These are phyloP conservation scores for Stephania japonica DNA, from an alignment of 164 flowering plant species.

Conservation along the genomic window DNA sequence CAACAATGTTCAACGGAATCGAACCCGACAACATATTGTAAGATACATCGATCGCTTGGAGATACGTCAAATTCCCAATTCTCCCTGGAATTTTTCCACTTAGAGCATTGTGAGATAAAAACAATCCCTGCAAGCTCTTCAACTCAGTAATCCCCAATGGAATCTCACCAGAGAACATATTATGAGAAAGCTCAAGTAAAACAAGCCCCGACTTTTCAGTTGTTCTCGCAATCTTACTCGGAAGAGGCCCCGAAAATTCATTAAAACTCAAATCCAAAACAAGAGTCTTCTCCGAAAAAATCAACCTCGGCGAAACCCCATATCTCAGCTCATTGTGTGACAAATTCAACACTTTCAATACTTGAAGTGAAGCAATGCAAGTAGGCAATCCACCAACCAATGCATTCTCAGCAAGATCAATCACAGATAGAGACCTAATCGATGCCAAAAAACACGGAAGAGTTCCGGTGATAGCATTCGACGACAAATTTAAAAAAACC, in stretches of 20 bases:
- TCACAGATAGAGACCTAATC: slow-evolving; percentile 39
- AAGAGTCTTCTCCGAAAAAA: slow-evolving; percentile 61
- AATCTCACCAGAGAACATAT: slow-evolving; percentile 67
- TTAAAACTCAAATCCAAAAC: slow-evolving; percentile 79
- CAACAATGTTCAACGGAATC: slow-evolving; percentile 77
- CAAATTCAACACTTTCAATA: slow-evolving; percentile 54
- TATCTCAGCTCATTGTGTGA: slow-evolving; percentile 51
- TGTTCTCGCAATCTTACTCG: slow-evolving; percentile 44
- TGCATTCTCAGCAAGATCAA: slow-evolving; percentile 60
- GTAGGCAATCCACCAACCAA: slow-evolving; percentile 77
- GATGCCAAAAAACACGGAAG: slow-evolving; percentile 65
- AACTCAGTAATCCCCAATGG: slow-evolving; percentile 65
- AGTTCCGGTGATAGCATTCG: slow-evolving; percentile 66
- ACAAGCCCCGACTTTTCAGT: slow-evolving; percentile 67
- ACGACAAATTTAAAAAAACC: slow-evolving; percentile 45
- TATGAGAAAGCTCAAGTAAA: slow-evolving; percentile 75
- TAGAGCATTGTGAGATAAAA: slow-evolving; percentile 71
- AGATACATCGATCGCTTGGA: slow-evolving; percentile 86
- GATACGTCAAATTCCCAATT: slow-evolving; percentile 83
- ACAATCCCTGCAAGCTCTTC: slow-evolving; percentile 75
- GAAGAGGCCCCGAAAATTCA: slow-evolving; percentile 63
- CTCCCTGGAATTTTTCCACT: slow-evolving; percentile 72
- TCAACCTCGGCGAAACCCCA: slow-evolving; percentile 59
- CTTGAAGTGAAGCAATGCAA: slow-evolving; percentile 54
- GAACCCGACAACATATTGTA: slow-evolving; percentile 68